phyloP scores from a whole-genome alignment of 2,329 filamentous ascomycete genomes.

The Didymella pinodella region DNA sequence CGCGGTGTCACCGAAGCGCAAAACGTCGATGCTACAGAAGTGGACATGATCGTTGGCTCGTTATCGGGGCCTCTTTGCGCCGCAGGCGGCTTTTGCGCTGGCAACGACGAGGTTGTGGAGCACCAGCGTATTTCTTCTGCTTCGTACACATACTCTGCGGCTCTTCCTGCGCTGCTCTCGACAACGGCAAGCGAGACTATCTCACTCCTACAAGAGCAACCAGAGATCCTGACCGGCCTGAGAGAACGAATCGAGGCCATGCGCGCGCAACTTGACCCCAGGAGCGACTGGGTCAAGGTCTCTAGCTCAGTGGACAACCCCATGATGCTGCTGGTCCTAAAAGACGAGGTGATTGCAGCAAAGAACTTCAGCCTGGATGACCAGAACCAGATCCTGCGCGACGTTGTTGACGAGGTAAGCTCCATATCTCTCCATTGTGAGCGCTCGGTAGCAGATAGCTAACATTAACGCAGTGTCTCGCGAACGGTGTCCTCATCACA shows the following conservation, averaged over 20 bases:
- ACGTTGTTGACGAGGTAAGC: constrained; percentile 93
- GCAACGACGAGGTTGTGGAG: constrained; percentile 88
- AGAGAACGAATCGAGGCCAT: constrained; percentile 88
- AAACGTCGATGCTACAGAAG: constrained; percentile 89
- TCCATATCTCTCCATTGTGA: neutral
- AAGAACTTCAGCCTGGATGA: constrained; percentile 75
- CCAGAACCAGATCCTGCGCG: constrained; percentile 84
- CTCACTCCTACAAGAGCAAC: constrained; percentile 82
- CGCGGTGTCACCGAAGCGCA: constrained; percentile 94
- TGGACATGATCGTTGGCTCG: constrained; percentile 97
- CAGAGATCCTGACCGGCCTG: constrained; percentile 78
- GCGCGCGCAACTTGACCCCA: constrained; percentile 85
- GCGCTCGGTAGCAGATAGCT: constrained; percentile 21
- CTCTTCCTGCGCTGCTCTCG: constrained; percentile 89
- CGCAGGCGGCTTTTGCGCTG: constrained; percentile 95
- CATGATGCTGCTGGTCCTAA: constrained; percentile 81
- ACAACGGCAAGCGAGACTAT: constrained; percentile 96
- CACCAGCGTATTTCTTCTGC: constrained; percentile 94
- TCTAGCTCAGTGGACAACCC: constrained; percentile 86
- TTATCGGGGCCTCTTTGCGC: constrained; percentile 89
- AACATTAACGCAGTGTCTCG: constrained; percentile 67
- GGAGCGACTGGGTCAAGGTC: constrained; percentile 90
- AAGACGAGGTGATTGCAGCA: constrained; percentile 78
- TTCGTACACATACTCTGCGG: constrained; percentile 95
- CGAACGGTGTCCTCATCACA: constrained; percentile 89